phyloP scores from a whole-genome alignment of 441 rosid genomes.

The Isatis lusitanica region DNA sequence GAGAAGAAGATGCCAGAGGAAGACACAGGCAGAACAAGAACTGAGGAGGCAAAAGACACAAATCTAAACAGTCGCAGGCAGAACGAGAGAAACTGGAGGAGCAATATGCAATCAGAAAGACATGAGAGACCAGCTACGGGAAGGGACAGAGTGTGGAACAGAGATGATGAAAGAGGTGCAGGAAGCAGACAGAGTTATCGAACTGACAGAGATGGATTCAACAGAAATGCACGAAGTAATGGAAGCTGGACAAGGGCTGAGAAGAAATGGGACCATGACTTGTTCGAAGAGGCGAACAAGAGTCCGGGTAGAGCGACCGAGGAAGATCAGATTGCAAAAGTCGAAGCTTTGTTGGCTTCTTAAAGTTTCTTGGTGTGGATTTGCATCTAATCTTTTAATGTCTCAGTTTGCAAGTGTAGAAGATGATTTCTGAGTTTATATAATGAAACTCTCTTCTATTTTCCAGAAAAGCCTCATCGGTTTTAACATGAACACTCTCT shows the following conservation, averaged over 20 bases:
- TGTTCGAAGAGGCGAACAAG: constrained; percentile 73
- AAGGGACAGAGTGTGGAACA: constrained; percentile 46
- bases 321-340: constrained; percentile 87
- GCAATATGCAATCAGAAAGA: constrained; percentile 42
- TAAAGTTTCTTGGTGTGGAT: constrained; percentile 28
- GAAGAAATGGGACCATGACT: constrained; percentile 93
- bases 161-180: constrained; percentile 55
- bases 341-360: constrained; percentile 82
- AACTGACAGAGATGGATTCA: constrained; percentile 53
- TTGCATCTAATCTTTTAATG: not conserved
- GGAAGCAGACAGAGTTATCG: constrained; percentile 44
- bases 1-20: constrained; percentile 64
- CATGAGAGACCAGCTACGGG: constrained; percentile 42
- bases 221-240: constrained; percentile 39
- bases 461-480: not conserved
- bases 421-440: constrained; percentile 14
- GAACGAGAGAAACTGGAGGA: constrained; percentile 50
- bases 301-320: constrained; percentile 68
- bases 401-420: constrained; percentile 26
- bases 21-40: constrained; percentile 32
- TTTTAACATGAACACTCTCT: not conserved
- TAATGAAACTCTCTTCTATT: constrained; percentile 11
- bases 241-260: constrained; percentile 49
- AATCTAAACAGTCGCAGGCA: constrained; percentile 40
- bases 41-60: constrained; percentile 41